Percentiles rank a stretch among this genome's conserved stretches.
phyloP scores from a whole-genome alignment of 1,284 basidiomycete species.

The Boletus sp. region DNA sequence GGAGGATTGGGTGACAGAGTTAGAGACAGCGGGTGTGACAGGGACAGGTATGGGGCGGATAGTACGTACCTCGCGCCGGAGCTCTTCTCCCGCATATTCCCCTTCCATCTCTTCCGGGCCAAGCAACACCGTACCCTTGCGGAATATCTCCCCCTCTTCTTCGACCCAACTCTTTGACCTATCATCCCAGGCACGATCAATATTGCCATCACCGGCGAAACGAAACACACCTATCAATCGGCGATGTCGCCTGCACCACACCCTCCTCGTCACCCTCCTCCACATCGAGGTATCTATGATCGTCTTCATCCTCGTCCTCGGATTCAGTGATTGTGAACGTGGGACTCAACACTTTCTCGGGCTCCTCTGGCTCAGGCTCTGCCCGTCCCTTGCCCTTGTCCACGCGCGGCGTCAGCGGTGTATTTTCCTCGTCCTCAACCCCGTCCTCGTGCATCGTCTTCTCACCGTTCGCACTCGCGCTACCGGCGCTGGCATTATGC shows the following conservation, averaged over 20 bases:
- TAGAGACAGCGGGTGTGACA: background rate
- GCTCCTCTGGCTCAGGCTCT: conserved; percentile 60
- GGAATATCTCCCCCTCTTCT: conserved; percentile 89
- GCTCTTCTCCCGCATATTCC: conserved; percentile 78
- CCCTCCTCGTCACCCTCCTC: conserved; percentile 34
- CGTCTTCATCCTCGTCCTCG: conserved; percentile 56
- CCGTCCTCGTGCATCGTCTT: conserved; percentile 17
- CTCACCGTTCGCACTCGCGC: background rate
- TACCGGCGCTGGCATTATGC: background rate
- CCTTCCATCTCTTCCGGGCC: conserved; percentile 83
- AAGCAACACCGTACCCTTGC: conserved; percentile 77
- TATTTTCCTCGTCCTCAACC: conserved; percentile 39
- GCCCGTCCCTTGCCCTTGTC: conserved; percentile 76
- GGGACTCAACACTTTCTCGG: conserved; percentile 67
- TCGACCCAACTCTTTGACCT: conserved; percentile 78
- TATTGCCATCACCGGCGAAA: background rate
- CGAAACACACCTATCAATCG: conserved; percentile 52
- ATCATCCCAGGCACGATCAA: background rate
- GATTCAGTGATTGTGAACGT: conserved; percentile 61
- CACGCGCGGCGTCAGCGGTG: conserved; percentile 54
- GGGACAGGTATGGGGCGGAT: background rate
- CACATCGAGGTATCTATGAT: conserved; percentile 29
- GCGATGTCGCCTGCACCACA: conserved; percentile 38
- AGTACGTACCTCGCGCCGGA: conserved; percentile 67
- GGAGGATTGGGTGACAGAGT: conserved; percentile 37